A percentile compares a stretch with the other conserved stretches of the same genome.
phyloP scores from a whole-genome alignment of 495 filamentous ascomycete species.

The Diplogelasinospora grovesii region DNA sequence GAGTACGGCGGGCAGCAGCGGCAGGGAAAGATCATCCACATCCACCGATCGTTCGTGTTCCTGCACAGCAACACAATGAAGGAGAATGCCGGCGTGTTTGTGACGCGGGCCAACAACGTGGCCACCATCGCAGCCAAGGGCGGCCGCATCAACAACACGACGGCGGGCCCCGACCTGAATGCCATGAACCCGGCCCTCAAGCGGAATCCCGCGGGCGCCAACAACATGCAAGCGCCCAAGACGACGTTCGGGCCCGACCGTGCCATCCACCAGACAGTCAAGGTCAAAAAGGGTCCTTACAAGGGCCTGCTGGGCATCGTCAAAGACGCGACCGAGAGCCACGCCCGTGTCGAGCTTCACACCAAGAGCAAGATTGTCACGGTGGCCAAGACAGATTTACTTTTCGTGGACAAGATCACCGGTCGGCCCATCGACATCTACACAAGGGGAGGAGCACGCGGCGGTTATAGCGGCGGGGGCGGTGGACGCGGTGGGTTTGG shows the following conservation, averaged over 20 bases:
- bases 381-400: constrained; percentile 67
- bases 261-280: constrained; percentile 86
- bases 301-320: constrained; percentile 95
- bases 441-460: constrained; percentile 52
- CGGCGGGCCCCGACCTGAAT: constrained; percentile 64
- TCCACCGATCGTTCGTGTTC: constrained; percentile 84
- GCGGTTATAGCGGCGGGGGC: constrained; percentile 38
- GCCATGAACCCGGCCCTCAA: constrained; percentile 91
- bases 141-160: constrained; percentile 58
- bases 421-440: constrained; percentile 67
- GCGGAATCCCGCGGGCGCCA: constrained; percentile 43
- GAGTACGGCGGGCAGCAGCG: constrained; percentile 81
- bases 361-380: constrained; percentile 83
- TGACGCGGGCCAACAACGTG: constrained; percentile 78
- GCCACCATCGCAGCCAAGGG: constrained; percentile 87
- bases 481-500: constrained; percentile 37
- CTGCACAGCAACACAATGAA: constrained; percentile 73
- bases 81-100: constrained; percentile 87
- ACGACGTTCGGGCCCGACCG: constrained; percentile 71
- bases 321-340: constrained; percentile 78
- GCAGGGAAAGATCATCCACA: constrained; percentile 83
- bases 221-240: constrained; percentile 66
- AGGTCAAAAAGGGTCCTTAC: constrained; percentile 71
- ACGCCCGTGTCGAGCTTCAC: constrained; percentile 86
- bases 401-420: constrained; percentile 75